Evolutionary conservation across 805 yeast species (phyloP).

Genomic region (Yarrowia sp.): DNA sequence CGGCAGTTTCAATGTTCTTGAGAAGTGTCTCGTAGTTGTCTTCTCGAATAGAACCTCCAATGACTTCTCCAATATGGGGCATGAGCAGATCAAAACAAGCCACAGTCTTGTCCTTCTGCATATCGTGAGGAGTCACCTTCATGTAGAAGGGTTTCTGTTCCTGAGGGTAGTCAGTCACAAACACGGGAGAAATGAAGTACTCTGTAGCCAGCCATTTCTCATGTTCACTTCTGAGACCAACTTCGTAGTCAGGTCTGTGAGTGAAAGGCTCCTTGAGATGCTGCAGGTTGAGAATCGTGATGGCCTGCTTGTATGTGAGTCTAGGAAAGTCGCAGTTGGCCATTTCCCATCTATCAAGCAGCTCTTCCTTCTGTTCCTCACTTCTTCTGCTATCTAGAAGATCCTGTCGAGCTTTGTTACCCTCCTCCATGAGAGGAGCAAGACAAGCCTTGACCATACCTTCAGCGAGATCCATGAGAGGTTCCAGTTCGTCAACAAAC

Average conservation of each 20-base stretch:
- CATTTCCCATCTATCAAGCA: constrained; percentile 58
- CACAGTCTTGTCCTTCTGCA: constrained; percentile 51
- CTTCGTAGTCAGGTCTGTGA: constrained; percentile 63
- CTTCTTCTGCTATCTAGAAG: constrained; percentile 37
- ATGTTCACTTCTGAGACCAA: constrained; percentile 73
- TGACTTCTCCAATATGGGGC: constrained; percentile 89
- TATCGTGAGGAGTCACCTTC: constrained; percentile 47
- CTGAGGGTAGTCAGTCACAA: constrained; percentile 84
- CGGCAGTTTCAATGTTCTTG: constrained; percentile 53
- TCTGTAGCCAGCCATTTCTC: constrained; percentile 82
- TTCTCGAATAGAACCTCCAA: constrained; percentile 94
- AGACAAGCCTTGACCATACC: constrained; percentile 59
- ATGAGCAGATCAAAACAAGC: constrained; percentile 86
- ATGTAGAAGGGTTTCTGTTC: constrained; percentile 86
- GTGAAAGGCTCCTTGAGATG: constrained; percentile 40
- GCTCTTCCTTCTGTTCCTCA: constrained; percentile 40
- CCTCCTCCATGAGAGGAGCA: constrained; percentile 30
- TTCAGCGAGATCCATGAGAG: constrained; percentile 67
- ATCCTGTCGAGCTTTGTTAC: constrained; percentile 32
- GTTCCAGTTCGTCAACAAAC: constrained; percentile 55
- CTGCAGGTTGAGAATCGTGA: constrained; percentile 43
- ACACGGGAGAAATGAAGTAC: constrained; percentile 66
- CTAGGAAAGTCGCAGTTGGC: constrained; percentile 61
- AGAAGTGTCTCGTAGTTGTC: constrained; percentile 57
- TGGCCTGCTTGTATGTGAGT: constrained; percentile 74